Conservation (phyloP, 2,329 filamentous ascomycete genomes). For the Trichoderma arundinaceum region DNA sequence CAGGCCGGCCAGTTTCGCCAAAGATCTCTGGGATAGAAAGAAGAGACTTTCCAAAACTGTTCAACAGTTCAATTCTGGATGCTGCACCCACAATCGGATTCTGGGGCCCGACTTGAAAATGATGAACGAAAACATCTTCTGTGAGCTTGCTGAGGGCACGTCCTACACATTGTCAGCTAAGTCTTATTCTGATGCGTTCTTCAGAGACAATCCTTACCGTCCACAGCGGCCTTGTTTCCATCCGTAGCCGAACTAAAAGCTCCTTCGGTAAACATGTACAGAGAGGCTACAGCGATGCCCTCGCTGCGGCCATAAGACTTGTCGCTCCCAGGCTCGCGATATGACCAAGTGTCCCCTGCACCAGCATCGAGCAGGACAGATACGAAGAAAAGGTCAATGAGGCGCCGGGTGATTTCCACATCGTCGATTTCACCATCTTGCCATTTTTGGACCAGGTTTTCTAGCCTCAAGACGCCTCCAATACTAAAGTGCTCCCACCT, state of each 20-base stretch:
- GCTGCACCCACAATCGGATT: constrained; percentile 55
- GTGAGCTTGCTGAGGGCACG: constrained; percentile 45
- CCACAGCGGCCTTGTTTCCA: constrained; percentile 38
- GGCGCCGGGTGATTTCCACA: constrained; percentile 55
- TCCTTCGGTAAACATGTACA: constrained; percentile 56
- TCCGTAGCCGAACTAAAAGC: constrained; percentile 43
- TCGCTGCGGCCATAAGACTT: constrained; percentile 52
- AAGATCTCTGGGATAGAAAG: constrained; percentile 48
- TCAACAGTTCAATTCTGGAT: constrained; percentile 50
- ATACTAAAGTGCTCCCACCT: constrained; percentile 69
- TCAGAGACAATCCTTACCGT: constrained; percentile 41
- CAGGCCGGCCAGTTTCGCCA: constrained; percentile 51
- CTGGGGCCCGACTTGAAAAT: constrained; percentile 51
- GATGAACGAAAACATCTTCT: constrained; percentile 42
- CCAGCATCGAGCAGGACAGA: constrained; percentile 64
- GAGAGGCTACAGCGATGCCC: constrained; percentile 56
- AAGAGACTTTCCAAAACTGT: constrained; percentile 51
- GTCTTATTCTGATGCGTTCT: too few relatives aligned
- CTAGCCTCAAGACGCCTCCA: constrained; percentile 57
- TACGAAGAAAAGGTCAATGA: constrained; percentile 67
- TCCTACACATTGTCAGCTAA: constrained; percentile 3
- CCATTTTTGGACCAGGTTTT: constrained; percentile 53
- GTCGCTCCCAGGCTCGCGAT: constrained; percentile 47
- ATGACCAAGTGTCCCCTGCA: constrained; percentile 57
- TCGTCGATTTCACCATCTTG: constrained; percentile 49